Conservation (phyloP, 768 basidiomycete species). For the Podaxis sp. region DNA sequence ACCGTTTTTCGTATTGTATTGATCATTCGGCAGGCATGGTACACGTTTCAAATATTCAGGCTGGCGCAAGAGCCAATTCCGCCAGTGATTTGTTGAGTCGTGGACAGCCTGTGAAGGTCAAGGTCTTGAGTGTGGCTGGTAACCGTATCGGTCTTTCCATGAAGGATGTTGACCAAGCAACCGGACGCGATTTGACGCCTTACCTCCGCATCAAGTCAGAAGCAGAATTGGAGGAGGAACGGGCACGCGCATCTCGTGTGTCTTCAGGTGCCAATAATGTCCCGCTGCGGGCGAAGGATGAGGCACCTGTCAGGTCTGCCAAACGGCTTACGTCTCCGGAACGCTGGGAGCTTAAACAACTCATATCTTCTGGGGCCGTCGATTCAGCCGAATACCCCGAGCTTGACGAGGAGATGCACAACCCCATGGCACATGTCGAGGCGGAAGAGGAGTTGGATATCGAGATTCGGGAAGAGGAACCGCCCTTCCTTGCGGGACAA, state of each 20-base stretch:
- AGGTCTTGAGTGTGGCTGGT: slow-evolving; percentile 92
- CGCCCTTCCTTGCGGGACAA: slow-evolving; percentile 93
- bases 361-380: slow-evolving; percentile 93
- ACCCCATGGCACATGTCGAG: slow-evolving; percentile 77
- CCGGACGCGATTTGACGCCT: slow-evolving; percentile 90
- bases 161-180: slow-evolving; percentile 94
- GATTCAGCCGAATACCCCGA: slow-evolving; percentile 94
- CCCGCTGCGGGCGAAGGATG: slow-evolving; percentile 60
- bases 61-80: slow-evolving; percentile 81
- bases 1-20: slow-evolving; percentile 11
- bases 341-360: slow-evolving; percentile 99
- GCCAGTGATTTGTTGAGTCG: slow-evolving; percentile 84
- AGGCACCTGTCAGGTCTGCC: slow-evolving; percentile 68
- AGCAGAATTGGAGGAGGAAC: slow-evolving; percentile 88
- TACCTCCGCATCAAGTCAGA: slow-evolving; percentile 94
- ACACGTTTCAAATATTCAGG: slow-evolving; percentile 91
- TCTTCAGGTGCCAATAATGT: slow-evolving; percentile 87
- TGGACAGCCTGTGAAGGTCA: slow-evolving; percentile 88
- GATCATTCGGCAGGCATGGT: slow-evolving; percentile 74
- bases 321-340: slow-evolving; percentile 94
- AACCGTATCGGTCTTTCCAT: slow-evolving; percentile 85
- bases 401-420: slow-evolving; percentile 81
- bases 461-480: slow-evolving; percentile 95
- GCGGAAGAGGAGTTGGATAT: slow-evolving; percentile 97
- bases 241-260: slow-evolving; percentile 56